Evolutionary conservation across 306 rosid genomes (phyloP).

Genomic region (Hippophae gyantsensis): DNA sequence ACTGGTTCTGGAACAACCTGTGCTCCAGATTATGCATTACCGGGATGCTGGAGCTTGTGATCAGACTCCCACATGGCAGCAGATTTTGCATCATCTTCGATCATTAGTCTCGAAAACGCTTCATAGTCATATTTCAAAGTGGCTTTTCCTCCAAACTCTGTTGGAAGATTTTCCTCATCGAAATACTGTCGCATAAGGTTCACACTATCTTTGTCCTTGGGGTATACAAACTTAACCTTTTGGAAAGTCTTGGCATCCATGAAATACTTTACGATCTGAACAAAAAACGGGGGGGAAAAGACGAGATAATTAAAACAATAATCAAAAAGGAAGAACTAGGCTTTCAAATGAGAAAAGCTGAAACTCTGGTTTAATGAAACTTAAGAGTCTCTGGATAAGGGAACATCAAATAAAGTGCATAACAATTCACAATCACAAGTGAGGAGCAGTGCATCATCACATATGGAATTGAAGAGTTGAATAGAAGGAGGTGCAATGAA

Average conservation of each 20-base stretch:
- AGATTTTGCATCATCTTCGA: conserved; percentile 59
- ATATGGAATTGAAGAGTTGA: not conserved
- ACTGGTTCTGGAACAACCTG: conserved; percentile 39
- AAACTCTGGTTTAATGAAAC: too few relatives aligned
- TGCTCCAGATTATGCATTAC: conserved; percentile 38
- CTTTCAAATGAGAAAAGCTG: not conserved
- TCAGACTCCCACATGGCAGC: conserved; percentile 51
- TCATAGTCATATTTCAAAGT: conserved; percentile 52
- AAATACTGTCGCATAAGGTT: conserved; percentile 74
- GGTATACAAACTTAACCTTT: conserved; percentile 80
- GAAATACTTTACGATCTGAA: conserved; percentile 80
- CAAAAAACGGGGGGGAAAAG: conserved; percentile 8
- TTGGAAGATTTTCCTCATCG: conserved; percentile 80
- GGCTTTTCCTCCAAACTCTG: conserved; percentile 73
- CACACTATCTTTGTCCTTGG: conserved; percentile 64
- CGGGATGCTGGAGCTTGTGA: conserved; percentile 24
- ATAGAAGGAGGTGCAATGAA: not conserved
- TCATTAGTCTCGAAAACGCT: conserved; percentile 63
- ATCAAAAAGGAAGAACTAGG: not conserved
- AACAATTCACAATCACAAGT: not conserved
- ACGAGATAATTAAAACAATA: not conserved
- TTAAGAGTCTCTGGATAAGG: too few relatives aligned
- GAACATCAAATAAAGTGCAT: not conserved
- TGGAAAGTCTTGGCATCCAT: conserved; percentile 78
- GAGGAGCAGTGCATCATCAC: not conserved